Base-by-base conservation (phyloP, 192 early-diverging fungal species). In the Coemansia sp. region DNA sequence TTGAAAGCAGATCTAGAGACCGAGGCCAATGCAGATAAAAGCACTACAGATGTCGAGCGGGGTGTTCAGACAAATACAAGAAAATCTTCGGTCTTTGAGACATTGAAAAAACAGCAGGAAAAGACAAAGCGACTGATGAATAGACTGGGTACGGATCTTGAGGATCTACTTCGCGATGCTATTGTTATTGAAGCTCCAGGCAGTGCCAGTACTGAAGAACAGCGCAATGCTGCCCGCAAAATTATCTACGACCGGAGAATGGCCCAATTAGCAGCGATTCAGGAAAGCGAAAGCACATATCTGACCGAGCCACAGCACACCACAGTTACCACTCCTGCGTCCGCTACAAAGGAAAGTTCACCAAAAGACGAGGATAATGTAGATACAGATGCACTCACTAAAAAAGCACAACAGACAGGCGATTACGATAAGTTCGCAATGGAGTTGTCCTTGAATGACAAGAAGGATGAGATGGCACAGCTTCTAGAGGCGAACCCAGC, bases 101-200 rank as follows among this genome's bases (percentile, higher is more conserved):
- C 60, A 30, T 32, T 78, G 41, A 60, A 56, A 25, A 52, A 66
- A 38, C 64, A 53, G 54, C 71, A 74, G 58, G 65, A 64, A 24
- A 66, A 52, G 51, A 65, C 69, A n/a, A 66, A 71, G 62, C 55
- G 68, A 6, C 25, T 81, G 65, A 41, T 76, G 65, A 54, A 41
- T 54, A 62, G 53, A 24, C 57, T 76, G 7, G 78, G 78, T 5
- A 38, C 54, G 7, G 74, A 81, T 25, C 63, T 81, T 5, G 78
- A 81, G 52, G 74, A 76, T 25, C 60, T 81, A 0, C 21, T 76
- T 26, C 68, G 74, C 32, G 73, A 76, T 12, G 78, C 78, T 27
- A 76, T 81, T 31, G 74, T 81, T 22, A 81, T 81, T 25, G 78
- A 81, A 53, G 73, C 78, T 1, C 78, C 78, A 0, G 67, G 64